Conservation (phyloP, 352 stramenopile genomes). For the Halophytophthora polymorphica region DNA sequence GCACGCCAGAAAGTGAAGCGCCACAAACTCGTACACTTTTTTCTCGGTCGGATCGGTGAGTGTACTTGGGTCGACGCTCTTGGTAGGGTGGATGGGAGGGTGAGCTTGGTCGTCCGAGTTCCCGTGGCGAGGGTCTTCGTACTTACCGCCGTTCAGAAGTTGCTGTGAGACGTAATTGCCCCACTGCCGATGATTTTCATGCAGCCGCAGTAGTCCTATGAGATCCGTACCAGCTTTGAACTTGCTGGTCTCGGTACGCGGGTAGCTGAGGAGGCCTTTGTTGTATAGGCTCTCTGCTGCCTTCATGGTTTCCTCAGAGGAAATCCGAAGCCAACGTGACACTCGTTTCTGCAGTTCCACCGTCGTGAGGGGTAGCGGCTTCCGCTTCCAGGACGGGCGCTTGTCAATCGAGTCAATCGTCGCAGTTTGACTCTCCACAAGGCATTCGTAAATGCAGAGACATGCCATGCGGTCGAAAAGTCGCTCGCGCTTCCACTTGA, state of each 20-base stretch:
- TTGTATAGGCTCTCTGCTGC: slow-evolving; percentile 97
- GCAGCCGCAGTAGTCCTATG: slow-evolving; percentile 64
- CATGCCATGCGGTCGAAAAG: slow-evolving; percentile 95
- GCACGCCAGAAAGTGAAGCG: slow-evolving; percentile 98
- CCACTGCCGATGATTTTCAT: slow-evolving; percentile 74
- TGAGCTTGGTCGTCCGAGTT: slow-evolving; percentile 96
- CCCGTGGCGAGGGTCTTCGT: slow-evolving; percentile 85
- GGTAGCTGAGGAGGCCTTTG: slow-evolving; percentile 98
- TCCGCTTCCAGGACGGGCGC: slow-evolving; percentile 89
- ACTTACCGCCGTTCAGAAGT: slow-evolving; percentile 62
- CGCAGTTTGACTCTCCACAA: slow-evolving; percentile 60
- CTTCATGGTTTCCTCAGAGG: slow-evolving; percentile 96
- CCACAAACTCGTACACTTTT: slow-evolving; percentile 97
- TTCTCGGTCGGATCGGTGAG: slow-evolving; percentile 85
- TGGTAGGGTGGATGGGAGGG: slow-evolving; percentile 98
- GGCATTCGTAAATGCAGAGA: slow-evolving; percentile 90
- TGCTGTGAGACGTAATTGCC: slow-evolving; percentile 69
- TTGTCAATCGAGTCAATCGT: slow-evolving; percentile 72
- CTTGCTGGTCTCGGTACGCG: slow-evolving; percentile 98
- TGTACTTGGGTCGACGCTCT: slow-evolving; percentile 78
- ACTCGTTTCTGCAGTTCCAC: slow-evolving; percentile 98
- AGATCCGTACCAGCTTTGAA: slow-evolving; percentile 95
- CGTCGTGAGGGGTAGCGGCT: slow-evolving; percentile 96
- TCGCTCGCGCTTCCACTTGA: slow-evolving; percentile 93
- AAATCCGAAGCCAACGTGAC: slow-evolving; percentile 94